Evolutionary conservation across 129 eudicot species (phyloP).

Genomic region (Lonicera japonica): DNA sequence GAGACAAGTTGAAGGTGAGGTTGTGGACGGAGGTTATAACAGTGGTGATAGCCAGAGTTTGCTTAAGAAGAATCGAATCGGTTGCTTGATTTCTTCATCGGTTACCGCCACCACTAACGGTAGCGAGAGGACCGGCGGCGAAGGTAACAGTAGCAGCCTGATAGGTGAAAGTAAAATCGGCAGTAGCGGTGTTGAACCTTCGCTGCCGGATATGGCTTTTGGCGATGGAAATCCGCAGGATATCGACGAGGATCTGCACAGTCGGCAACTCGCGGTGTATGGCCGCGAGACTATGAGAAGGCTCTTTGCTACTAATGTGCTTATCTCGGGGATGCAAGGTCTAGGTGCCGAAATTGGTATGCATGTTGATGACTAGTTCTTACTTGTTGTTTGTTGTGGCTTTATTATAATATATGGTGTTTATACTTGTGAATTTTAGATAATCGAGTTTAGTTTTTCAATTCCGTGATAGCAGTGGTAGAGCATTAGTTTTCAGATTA

Average conservation of each 20-base stretch:
- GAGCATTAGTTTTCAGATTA: too few relatives aligned
- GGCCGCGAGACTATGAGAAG: constrained; percentile 98
- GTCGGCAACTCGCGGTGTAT: constrained; percentile 96
- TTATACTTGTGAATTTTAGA: too few relatives aligned
- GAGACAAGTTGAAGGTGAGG: constrained; percentile 64
- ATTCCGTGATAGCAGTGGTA: too few relatives aligned
- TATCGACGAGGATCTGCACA: constrained; percentile 93
- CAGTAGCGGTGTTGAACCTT: constrained; percentile 15
- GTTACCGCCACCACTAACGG: constrained; percentile 6
- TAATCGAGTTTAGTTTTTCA: too few relatives aligned
- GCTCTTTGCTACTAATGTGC: constrained; percentile 82
- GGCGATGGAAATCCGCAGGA: constrained; percentile 55
- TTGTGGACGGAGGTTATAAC: constrained; percentile 28
- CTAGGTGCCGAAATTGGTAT: constrained; percentile 98
- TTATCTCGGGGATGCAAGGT: constrained; percentile 92
- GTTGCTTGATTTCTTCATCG: constrained; percentile 34
- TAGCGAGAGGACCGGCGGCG: constrained; percentile 18
- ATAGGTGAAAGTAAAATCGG: constrained; percentile 11
- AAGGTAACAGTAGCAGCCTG: constrained; percentile 1
- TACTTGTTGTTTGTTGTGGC: not conserved
- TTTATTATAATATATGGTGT: too few relatives aligned
- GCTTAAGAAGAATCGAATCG: constrained; percentile 45
- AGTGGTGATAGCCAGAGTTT: constrained; percentile 26
- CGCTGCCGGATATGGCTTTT: constrained; percentile 55
- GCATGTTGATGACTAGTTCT: not conserved